phyloP scores from a whole-genome alignment of 208 protist genomes.

The Acanthamoeba rhysodes region DNA sequence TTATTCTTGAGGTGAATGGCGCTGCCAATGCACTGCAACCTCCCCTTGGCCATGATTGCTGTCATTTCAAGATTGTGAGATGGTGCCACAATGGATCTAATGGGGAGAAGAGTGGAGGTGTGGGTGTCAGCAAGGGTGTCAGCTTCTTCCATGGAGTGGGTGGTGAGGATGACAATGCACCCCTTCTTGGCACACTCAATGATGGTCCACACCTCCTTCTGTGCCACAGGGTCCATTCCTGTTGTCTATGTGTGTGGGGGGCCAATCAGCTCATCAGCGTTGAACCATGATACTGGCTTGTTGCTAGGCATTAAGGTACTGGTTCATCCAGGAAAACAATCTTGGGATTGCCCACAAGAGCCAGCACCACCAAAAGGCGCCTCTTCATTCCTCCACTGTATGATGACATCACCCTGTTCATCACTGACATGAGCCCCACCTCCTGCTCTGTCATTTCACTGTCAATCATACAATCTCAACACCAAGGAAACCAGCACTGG shows the following conservation, averaged over 20 bases:
- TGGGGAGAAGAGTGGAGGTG: no score
- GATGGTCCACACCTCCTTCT: conserved; percentile 84
- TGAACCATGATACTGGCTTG: no score
- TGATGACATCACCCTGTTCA: background rate
- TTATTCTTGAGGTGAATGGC: conserved; percentile 73
- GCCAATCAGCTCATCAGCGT: no score
- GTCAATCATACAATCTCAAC: background rate
- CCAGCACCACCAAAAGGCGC: conserved; percentile 69
- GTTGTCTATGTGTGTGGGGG: conserved; percentile 84
- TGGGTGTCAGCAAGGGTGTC: conserved; percentile 72
- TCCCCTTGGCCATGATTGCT: conserved; percentile 72
- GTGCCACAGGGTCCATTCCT: conserved; percentile 84
- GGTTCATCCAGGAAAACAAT: conserved; percentile 87
- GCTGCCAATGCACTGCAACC: conserved; percentile 55
- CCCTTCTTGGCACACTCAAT: conserved; percentile 83
- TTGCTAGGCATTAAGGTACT: background rate
- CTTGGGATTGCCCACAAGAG: conserved; percentile 78
- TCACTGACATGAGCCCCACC: background rate
- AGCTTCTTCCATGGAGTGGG: conserved; percentile 84
- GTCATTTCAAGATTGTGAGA: no score
- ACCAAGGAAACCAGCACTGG: no score
- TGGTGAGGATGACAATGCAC: conserved; percentile 84
- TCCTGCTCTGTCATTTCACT: conserved; percentile 40
- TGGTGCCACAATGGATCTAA: no score
- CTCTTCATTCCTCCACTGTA: conserved; percentile 67